Evolutionary conservation across 2,329 filamentous ascomycete species (phyloP), one percentile per base, ranked within the genome.

Genomic region (Dothideomycetes sp.): DNA sequence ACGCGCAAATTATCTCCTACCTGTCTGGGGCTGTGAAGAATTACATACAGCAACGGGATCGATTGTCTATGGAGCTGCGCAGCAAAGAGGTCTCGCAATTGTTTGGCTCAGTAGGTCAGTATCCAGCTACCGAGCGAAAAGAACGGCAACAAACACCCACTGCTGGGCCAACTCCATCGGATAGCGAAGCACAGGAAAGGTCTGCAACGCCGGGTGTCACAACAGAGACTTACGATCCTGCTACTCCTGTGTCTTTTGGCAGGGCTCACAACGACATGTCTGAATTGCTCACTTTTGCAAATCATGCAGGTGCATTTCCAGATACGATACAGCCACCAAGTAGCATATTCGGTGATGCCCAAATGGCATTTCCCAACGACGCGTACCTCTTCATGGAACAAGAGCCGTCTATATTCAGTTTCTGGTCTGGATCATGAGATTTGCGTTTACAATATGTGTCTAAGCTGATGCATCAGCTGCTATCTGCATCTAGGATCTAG

Each of bases 1-100:
- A 56, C 19, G 48, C 49, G 4, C 19, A 47, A 5, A 51, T 53
- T 9, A 45, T 49, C 5, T 44, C 48, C 18, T 48, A 52, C 4
- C 38, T 56, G 2, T 32, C 32, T 22, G 37, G 36, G 2, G 41
- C 41, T 12, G 32, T 30, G 2, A 33, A 27, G n/a, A 10, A 12
- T 5, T 43, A 40, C n/a, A 39, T 43, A 12, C 32, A 19, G 12
- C 41, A 33, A 14, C 24, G 41, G 9, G 34, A 34, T n/a, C 31
- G 36, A 18, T 27, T 15, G 9, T 39, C 37, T 10, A 12, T 39
- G n/a, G 37, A 43, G 10, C 34, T 24, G 4, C 16, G 41, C 3
- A 33, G 33, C 15, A 40, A 17, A 17, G 29, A 39, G 2, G 41
- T 36, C 14, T 33, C 24, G 5, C 29, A 27, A 8, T 29, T 42